Evolutionary conservation across 345 rosid species (phyloP).

Genomic region (Aethionema arabicum): DNA sequence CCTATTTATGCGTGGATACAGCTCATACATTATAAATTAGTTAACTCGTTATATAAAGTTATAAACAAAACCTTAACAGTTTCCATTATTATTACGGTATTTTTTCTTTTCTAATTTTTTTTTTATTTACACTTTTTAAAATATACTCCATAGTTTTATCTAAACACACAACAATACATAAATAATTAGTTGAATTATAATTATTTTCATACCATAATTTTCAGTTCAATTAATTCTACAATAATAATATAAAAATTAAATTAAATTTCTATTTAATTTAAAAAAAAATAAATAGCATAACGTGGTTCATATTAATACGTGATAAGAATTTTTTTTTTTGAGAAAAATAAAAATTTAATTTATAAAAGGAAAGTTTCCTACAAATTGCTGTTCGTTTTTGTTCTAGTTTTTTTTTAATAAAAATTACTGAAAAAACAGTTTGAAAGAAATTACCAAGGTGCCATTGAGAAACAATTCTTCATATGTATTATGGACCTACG

Average conservation of each 20-base stretch:
- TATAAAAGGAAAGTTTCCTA: conserved; percentile 14
- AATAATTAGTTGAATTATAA: too few relatives aligned
- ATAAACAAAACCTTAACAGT: conserved; percentile 26
- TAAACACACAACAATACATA: too few relatives aligned
- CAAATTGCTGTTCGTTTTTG: background rate
- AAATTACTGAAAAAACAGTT: background rate
- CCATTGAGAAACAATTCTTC: conserved; percentile 15
- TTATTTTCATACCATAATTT: too few relatives aligned
- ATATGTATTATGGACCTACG: conserved; percentile 33
- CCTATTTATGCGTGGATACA: conserved; percentile 78
- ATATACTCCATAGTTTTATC: too few relatives aligned
- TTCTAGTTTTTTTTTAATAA: background rate
- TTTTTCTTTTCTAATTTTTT: background rate
- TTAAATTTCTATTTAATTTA: too few relatives aligned
- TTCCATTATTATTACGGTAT: conserved; percentile 11
- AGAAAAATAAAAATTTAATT: too few relatives aligned
- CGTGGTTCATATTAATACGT: too few relatives aligned
- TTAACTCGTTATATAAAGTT: conserved; percentile 38
- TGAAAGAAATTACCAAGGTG: background rate
- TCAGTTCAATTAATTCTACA: too few relatives aligned
- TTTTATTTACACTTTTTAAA: conserved; percentile 3
- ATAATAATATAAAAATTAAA: too few relatives aligned
- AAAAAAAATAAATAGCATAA: too few relatives aligned
- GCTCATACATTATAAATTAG: conserved; percentile 59
- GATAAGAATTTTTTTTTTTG: too few relatives aligned